Percentiles rank a stretch among this genome's conserved stretches.
phyloP scores from a whole-genome alignment of 1,284 basidiomycete species.

The Coriolopsis trogii region DNA sequence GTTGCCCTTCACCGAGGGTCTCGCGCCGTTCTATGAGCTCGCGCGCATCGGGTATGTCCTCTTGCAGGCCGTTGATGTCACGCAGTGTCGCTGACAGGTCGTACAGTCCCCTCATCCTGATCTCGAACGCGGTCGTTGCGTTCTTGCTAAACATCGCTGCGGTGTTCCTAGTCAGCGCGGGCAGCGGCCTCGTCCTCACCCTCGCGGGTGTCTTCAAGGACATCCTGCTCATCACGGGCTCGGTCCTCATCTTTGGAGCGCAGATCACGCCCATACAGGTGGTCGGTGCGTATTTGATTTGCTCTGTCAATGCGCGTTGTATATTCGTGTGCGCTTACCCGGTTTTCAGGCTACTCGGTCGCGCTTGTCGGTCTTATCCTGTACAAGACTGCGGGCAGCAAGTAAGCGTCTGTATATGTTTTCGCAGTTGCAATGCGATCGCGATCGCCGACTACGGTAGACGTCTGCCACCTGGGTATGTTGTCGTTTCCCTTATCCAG shows the following conservation, averaged over 20 bases:
- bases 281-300: constrained; percentile 58
- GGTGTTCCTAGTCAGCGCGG: constrained; percentile 92
- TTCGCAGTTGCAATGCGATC: not conserved
- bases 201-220: constrained; percentile 96
- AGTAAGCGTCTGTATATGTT: constrained; percentile 39
- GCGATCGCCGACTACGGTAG: not conserved
- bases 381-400: constrained; percentile 80
- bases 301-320: constrained; percentile 1
- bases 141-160: constrained; percentile 93
- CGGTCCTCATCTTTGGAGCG: constrained; percentile 83
- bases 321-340: constrained; percentile 1
- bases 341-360: constrained; percentile 70
- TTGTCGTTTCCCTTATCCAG: not conserved
- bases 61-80: not conserved
- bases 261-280: constrained; percentile 84
- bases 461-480: not conserved
- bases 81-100: not conserved
- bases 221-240: constrained; percentile 91
- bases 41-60: constrained; percentile 53
- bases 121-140: constrained; percentile 87
- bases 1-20: constrained; percentile 88
- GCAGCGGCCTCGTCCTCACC: constrained; percentile 87
- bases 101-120: constrained; percentile 66
- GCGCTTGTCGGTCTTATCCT: constrained; percentile 81
- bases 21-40: constrained; percentile 84